A percentile compares a stretch with the other conserved stretches of the same genome.
Evolutionary conservation across 2,329 filamentous ascomycete genomes (phyloP).

Genomic region (Penicillium sp.): DNA sequence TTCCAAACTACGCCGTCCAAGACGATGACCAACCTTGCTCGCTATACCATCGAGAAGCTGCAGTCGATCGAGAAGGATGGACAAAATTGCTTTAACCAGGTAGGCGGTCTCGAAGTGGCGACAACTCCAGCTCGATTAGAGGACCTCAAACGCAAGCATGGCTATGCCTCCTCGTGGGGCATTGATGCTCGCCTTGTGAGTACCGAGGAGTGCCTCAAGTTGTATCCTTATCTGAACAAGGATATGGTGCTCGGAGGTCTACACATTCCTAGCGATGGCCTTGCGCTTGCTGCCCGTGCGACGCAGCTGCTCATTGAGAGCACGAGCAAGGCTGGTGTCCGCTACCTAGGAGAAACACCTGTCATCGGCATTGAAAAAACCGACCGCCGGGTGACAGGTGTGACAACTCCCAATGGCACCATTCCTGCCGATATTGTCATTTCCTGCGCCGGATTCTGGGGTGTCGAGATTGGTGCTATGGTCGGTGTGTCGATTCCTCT

Average conservation of each 20-base stretch:
- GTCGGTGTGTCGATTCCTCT: constrained; percentile 54
- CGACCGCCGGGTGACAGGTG: constrained; percentile 52
- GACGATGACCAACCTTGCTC: constrained; percentile 53
- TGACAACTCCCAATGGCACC: constrained; percentile 46
- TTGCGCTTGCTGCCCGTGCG: constrained; percentile 57
- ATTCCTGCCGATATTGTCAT: constrained; percentile 57
- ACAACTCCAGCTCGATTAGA: constrained; percentile 55
- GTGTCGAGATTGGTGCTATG: constrained; percentile 60
- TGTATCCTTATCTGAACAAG: constrained; percentile 53
- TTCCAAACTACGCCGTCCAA: constrained; percentile 54
- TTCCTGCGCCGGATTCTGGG: constrained; percentile 63
- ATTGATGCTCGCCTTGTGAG: constrained; percentile 52
- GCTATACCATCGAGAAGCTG: constrained; percentile 59
- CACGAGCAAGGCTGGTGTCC: constrained; percentile 54
- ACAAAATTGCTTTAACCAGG: constrained; percentile 54
- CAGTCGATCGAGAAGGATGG: constrained; percentile 49
- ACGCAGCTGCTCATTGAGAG: constrained; percentile 57
- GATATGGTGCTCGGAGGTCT: constrained; percentile 54
- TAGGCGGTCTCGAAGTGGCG: constrained; percentile 59
- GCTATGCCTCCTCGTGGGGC: constrained; percentile 58
- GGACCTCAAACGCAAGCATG: constrained; percentile 59
- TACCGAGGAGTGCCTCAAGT: constrained; percentile 48
- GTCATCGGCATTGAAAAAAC: constrained; percentile 54
- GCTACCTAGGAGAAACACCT: constrained; percentile 52
- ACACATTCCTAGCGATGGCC: constrained; percentile 56